Base-by-base conservation (phyloP, 164 flowering plant genomes). In the Vitis rupestris region DNA sequence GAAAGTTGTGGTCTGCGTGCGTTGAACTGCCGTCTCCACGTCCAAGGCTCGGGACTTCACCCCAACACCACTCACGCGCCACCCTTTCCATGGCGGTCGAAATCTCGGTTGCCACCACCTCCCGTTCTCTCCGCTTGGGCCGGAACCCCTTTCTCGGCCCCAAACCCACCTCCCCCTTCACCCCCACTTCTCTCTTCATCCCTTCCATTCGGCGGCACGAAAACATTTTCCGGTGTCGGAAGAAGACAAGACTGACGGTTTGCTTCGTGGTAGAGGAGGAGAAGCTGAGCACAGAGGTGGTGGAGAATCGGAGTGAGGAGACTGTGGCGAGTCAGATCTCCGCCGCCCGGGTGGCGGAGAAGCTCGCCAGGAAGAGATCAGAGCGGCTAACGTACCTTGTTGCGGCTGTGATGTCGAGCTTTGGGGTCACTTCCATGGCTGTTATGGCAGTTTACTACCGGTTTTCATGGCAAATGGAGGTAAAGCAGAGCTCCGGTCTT, bases 391-490 rank as follows among this genome's bases (percentile, higher is more conserved):
- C 97, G 58, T 93, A 93, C 48, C 80, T 93, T 8, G 76, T 90
- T 8, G 98, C 98, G 3, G 98, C 98, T 9, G 80, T 93, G 4
- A 82, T 93, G 92, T 93, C 98, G 31, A 91, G 81, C 67, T 80
- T 88, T 15, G 98, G 98, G 4, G 80, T 93, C 31, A 91, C 92
- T 47, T 88, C 94, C 68, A 79, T 93, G 94, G 93, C 97, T 23
- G 72, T 84, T 27, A 77, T 87, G 80, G 84, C 98, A 10, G 97
- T 91, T 74, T 93, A 93, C 73, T 91, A 85, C 74, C 74, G 98
- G 63, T 93, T 93, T 74, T 72, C 80, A 16, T 93, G 97, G 95
- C 97, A 91, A 82, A 83, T 93, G 89, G 91, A 93, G 93, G 98
- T 91, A 56, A 10, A 0, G 6, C 7, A 6, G 44, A 37, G 44